A percentile compares a stretch with the other conserved stretches of the same genome.
Evolutionary conservation across 495 filamentous ascomycete species (phyloP).

Genomic region (Platismatia glauca): DNA sequence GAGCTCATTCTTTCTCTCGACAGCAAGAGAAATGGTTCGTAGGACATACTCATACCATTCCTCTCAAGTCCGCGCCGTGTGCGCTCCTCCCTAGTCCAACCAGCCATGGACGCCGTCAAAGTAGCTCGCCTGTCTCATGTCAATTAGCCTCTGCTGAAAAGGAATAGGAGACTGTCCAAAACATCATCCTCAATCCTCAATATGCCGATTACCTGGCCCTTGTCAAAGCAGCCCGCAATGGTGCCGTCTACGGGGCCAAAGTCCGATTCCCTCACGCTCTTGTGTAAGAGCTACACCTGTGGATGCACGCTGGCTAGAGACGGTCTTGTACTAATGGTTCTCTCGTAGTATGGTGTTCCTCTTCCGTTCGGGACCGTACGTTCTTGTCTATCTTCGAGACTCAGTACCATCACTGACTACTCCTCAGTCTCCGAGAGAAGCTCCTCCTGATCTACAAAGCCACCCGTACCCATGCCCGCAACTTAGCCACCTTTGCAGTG

Average conservation of each 20-base stretch:
- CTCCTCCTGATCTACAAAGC: conserved; percentile 67
- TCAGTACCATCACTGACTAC: neutral
- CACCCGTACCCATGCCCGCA: conserved; percentile 82
- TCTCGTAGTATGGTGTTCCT: conserved; percentile 74
- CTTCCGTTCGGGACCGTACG: conserved; percentile 82
- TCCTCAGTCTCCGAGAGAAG: conserved; percentile 64
- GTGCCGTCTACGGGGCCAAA: conserved; percentile 93
- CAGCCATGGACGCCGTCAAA: conserved; percentile 19
- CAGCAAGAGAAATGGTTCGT: conserved; percentile 1
- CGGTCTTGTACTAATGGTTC: conserved; percentile 15
- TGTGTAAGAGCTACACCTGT: conserved; percentile 48
- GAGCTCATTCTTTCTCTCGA: neutral
- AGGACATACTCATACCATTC: neutral
- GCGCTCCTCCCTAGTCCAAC: conserved; percentile 4
- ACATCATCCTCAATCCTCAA: conserved; percentile 67
- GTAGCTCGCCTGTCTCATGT: neutral
- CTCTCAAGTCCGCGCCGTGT: neutral
- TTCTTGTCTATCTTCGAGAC: conserved; percentile 8
- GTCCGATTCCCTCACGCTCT: conserved; percentile 97
- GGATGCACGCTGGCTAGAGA: neutral
- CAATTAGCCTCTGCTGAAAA: neutral
- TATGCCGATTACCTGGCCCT: conserved; percentile 76
- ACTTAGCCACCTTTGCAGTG: conserved; percentile 81
- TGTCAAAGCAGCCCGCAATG: conserved; percentile 89
- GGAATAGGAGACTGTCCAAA: conserved; percentile 32